Conservation (phyloP, 2,329 filamentous ascomycete genomes). For the Piedraia hortae region DNA sequence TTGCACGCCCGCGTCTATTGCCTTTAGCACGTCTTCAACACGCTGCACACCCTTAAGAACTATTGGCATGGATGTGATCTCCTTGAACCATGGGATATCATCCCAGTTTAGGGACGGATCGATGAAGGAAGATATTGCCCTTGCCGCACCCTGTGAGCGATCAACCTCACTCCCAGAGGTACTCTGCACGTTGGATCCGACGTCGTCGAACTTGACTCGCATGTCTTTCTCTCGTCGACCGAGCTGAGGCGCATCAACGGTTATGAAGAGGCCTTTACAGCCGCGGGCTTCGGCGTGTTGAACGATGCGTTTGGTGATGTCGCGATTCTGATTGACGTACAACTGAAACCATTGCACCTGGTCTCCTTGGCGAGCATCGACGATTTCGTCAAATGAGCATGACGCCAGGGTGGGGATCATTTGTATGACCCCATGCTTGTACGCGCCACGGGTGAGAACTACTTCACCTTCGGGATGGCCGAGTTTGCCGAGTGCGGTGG, state of each 20-base stretch:
- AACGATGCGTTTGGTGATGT: constrained; percentile 71
- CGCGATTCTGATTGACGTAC: constrained; percentile 65
- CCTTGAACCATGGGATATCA: constrained; percentile 63
- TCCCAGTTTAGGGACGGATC: constrained; percentile 83
- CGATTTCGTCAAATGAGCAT: constrained; percentile 90
- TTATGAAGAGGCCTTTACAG: constrained; percentile 92
- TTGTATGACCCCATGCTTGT: constrained; percentile 72
- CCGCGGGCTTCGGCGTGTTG: constrained; percentile 74
- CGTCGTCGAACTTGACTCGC: constrained; percentile 51
- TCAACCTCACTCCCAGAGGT: constrained; percentile 43
- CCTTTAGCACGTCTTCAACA: constrained; percentile 76
- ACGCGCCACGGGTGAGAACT: constrained; percentile 56
- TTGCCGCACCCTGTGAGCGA: constrained; percentile 69
- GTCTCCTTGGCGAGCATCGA: constrained; percentile 51
- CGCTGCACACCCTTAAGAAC: constrained; percentile 90
- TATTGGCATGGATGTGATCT: constrained; percentile 82
- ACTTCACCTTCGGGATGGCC: constrained; percentile 88
- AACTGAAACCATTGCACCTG: constrained; percentile 94
- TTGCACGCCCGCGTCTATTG: constrained; percentile 43
- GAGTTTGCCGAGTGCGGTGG: constrained; percentile 83
- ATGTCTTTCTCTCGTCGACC: constrained; percentile 93
- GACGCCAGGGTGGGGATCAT: constrained; percentile 97
- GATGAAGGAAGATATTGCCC: constrained; percentile 90
- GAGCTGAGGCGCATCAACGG: constrained; percentile 86
- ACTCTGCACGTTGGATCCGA: constrained; percentile 54